Percentiles rank a stretch among this genome's conserved stretches.
Evolutionary conservation across 768 basidiomycete species (phyloP).

Genomic region (Collybia sp.): DNA sequence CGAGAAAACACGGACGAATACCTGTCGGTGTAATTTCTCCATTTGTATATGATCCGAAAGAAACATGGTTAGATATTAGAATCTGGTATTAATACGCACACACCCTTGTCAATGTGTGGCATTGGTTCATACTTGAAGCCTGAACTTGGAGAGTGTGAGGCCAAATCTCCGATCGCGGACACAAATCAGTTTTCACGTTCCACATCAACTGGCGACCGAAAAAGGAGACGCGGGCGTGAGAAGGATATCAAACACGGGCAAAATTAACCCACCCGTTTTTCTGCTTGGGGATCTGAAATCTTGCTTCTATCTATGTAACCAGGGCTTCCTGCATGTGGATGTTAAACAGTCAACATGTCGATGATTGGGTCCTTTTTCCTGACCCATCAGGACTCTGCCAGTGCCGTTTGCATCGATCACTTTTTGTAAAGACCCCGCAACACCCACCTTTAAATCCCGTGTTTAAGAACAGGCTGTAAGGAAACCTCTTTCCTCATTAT

Average conservation of each 20-base stretch:
- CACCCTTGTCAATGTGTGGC: constrained; percentile 5
- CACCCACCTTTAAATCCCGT: constrained; percentile 29
- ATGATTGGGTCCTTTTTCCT: background rate
- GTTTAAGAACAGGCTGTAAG: constrained; percentile 1
- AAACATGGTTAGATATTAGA: background rate
- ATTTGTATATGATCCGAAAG: background rate
- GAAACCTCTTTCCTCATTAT: constrained; percentile 18
- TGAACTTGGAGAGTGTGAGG: too few relatives aligned
- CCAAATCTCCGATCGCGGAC: too few relatives aligned
- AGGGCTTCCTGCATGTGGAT: too few relatives aligned
- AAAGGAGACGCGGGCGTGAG: background rate
- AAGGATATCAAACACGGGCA: background rate
- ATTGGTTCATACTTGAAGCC: background rate
- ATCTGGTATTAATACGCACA: constrained; percentile 5
- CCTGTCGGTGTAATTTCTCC: too few relatives aligned
- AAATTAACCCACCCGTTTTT: background rate
- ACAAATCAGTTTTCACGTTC: background rate
- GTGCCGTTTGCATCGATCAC: background rate
- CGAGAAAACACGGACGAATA: too few relatives aligned
- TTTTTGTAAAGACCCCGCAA: constrained; percentile 1
- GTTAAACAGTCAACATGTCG: too few relatives aligned
- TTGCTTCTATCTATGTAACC: too few relatives aligned
- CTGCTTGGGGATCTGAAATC: constrained; percentile 2
- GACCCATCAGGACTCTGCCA: background rate
- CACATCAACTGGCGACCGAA: background rate